Conservation (phyloP, 768 basidiomycete species). For the Xerocomellus amylosporus region DNA sequence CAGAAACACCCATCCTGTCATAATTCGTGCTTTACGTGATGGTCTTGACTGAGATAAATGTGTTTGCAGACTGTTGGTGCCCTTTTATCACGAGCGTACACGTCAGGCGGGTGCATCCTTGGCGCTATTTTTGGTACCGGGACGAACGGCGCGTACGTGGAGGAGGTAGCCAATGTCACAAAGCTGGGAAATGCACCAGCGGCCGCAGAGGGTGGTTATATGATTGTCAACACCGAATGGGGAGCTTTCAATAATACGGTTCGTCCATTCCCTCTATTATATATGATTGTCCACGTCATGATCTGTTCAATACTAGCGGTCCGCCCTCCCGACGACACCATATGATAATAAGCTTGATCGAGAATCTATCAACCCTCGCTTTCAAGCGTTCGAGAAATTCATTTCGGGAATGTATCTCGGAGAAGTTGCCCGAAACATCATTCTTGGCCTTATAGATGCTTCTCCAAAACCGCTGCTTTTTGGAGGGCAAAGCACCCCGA, state of each 20-base stretch:
- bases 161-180: slow-evolving; percentile 77
- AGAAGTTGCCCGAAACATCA: slow-evolving; percentile 83
- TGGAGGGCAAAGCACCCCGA: slow-evolving; percentile 65
- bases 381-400: slow-evolving; percentile 96
- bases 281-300: not conserved
- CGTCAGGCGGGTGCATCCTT: slow-evolving; percentile 84
- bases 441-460: slow-evolving; percentile 79
- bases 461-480: slow-evolving; percentile 73
- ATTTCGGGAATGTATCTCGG: slow-evolving; percentile 99
- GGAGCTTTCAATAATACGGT: slow-evolving; percentile 96
- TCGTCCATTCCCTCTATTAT: slow-evolving; percentile 26
- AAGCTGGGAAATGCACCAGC: slow-evolving; percentile 72
- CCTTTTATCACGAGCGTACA: slow-evolving; percentile 88
- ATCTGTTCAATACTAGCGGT: slow-evolving; percentile 49
- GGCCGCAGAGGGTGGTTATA: slow-evolving; percentile 61
- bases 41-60: slow-evolving; percentile 8
- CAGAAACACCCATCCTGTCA: not conserved
- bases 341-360: slow-evolving; percentile 93
- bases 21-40: not conserved
- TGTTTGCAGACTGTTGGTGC: slow-evolving; percentile 84
- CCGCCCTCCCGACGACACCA: slow-evolving; percentile 79
- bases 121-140: slow-evolving; percentile 97
- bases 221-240: slow-evolving; percentile 99
- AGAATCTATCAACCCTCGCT: slow-evolving; percentile 88
- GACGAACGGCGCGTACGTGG: slow-evolving; percentile 97